These are phyloP conservation scores for Termitomyces sp. DNA, from an alignment of 768 basidiomycete species.

Conservation along the genomic window DNA sequence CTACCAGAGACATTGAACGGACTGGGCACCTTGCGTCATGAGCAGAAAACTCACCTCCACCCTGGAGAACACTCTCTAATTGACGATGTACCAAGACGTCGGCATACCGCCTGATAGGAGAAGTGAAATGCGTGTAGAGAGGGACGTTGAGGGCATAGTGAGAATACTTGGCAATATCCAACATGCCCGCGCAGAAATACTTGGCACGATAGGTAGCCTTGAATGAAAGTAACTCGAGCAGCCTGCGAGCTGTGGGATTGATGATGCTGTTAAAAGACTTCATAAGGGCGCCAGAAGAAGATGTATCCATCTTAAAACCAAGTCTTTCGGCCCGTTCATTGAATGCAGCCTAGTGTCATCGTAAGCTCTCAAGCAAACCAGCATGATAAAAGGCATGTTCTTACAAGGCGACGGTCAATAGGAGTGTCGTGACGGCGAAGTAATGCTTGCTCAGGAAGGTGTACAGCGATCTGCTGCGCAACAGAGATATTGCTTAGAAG, in stretches of 20 bases:
- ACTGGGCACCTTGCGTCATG: not conserved
- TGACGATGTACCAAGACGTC: conserved; percentile 96
- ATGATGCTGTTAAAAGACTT: conserved; percentile 70
- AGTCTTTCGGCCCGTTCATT: conserved; percentile 76
- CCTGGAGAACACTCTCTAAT: conserved; percentile 81
- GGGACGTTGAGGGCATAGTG: conserved; percentile 91
- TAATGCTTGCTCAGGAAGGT: conserved; percentile 95
- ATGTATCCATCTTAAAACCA: conserved; percentile 76
- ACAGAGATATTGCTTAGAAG: conserved; percentile 84
- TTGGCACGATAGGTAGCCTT: conserved; percentile 95
- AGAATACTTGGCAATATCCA: conserved; percentile 96
- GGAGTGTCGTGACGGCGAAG: conserved; percentile 93
- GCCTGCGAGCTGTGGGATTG: conserved; percentile 65
- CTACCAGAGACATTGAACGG: conserved; percentile 31
- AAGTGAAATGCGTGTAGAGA: conserved; percentile 91
- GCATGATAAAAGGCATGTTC: conserved; percentile 16
- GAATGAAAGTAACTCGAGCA: conserved; percentile 79
- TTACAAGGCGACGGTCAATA: conserved; percentile 82
- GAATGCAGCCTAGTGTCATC: conserved; percentile 59
- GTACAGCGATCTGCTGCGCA: conserved; percentile 89
- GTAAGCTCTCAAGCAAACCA: not conserved
- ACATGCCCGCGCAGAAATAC: conserved; percentile 99
- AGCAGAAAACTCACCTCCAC: conserved; percentile 42
- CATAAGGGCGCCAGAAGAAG: conserved; percentile 79
- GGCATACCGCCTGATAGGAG: conserved; percentile 89